Evolutionary conservation across 1,284 basidiomycete genomes (phyloP), one percentile per base, ranked within the genome.

Genomic region (Phellopilus nigrolimitatus): DNA sequence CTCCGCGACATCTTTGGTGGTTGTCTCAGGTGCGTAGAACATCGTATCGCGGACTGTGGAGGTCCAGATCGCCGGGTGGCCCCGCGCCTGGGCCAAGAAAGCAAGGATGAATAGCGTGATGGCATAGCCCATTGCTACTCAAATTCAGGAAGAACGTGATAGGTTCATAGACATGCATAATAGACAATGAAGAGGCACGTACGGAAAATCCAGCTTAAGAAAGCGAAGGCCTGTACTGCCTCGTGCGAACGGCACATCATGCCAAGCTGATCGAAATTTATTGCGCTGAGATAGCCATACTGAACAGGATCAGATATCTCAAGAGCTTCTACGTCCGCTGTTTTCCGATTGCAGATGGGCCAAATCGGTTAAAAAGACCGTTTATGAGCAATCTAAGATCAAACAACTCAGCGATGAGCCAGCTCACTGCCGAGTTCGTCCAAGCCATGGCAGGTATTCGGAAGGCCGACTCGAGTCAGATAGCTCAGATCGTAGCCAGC

Each of bases 21-120:
- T n/a, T n/a, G n/a, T n/a, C n/a, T n/a, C n/a, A 3, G 28, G 44
- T n/a, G 13, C 45, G 25, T 38, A 34, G 22, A 55, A 52, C 12
- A n/a, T 21, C 12, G 54, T 53, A 37, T 55, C 45, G 27, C 45
- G 39, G n/a, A 52, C 49, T 1, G 54, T 44, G 12, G 43, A 42
- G 2, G 24, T 46, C 53, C 53, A 55, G 7, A 55, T 43, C 8
- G 19, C 19, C 5, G 47, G 27, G 22, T 47, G 30, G 10, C 47
- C 50, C 7, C 51, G 34, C 10, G 22, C 30, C 1, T n/a, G 34
- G 3, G 50, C 50, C 6, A 59, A 21, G 17, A 57, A 34, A 1
- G 56, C 49, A 31, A 54, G 25, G 12, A 57, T 36, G 19, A 59
- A 48, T n/a, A 59, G 50, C 13, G 45, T 21, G 31, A 59, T 43